phyloP scores from a whole-genome alignment of 805 yeast genomes.

The Suhomyces faveliae region DNA sequence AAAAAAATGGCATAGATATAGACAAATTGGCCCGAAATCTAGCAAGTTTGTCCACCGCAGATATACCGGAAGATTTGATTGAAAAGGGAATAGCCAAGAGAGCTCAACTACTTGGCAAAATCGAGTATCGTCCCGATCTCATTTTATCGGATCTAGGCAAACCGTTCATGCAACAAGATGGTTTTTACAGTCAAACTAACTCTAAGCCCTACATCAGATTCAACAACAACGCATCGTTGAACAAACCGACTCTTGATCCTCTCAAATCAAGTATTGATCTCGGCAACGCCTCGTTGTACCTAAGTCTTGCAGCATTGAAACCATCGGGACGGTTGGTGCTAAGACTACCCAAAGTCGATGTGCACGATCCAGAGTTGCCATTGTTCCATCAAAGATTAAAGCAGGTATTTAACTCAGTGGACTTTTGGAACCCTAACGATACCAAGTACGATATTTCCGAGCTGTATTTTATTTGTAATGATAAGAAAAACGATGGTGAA shows the following conservation, averaged over 20 bases:
- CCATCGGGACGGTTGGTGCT: conserved; percentile 33
- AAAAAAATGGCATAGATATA: conserved; percentile 24
- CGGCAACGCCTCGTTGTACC: conserved; percentile 39
- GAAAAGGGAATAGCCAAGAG: conserved; percentile 8
- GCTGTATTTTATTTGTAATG: conserved; percentile 28
- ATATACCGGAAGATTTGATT: conserved; percentile 6
- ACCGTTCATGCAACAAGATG: conserved; percentile 35
- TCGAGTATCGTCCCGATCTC: conserved; percentile 34
- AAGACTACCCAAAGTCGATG: conserved; percentile 25
- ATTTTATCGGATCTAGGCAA: conserved; percentile 35
- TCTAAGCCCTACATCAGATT: conserved; percentile 35
- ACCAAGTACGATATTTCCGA: conserved; percentile 14
- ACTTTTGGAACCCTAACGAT: conserved; percentile 15
- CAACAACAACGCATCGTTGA: conserved; percentile 24
- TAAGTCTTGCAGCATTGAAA: conserved; percentile 28
- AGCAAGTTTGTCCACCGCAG: conserved; percentile 5
- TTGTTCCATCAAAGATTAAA: conserved; percentile 23
- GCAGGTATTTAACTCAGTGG: conserved; percentile 27
- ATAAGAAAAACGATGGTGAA: conserved; percentile 19
- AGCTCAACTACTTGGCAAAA: background rate
- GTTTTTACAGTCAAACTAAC: conserved; percentile 37
- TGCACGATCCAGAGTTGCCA: conserved; percentile 28
- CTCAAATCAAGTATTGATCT: conserved; percentile 34
- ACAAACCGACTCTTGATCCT: conserved; percentile 23
- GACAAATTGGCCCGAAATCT: conserved; percentile 13